These are phyloP conservation scores for Cyberlindnera lachancei DNA, from an alignment of 805 yeast species.

Conservation along the genomic window DNA sequence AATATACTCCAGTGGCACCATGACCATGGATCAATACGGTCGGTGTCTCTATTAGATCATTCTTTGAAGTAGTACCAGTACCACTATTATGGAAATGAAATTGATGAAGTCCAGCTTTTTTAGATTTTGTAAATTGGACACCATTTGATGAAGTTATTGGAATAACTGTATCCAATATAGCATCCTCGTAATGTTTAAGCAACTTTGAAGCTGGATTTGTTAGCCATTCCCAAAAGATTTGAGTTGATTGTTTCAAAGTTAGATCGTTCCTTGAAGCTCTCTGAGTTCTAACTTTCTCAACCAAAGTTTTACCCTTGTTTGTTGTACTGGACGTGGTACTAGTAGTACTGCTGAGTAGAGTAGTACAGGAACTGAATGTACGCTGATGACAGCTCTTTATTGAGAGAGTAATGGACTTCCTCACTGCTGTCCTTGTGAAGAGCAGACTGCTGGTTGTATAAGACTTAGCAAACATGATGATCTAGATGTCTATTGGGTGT, in stretches of 20 bases:
- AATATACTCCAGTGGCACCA: constrained; percentile 86
- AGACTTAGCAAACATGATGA: too few relatives aligned
- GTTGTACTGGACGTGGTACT: not conserved
- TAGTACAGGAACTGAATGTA: too few relatives aligned
- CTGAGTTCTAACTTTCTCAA: constrained; percentile 11
- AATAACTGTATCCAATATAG: constrained; percentile 6
- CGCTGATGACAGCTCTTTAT: too few relatives aligned
- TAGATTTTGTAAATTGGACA: constrained; percentile 4
- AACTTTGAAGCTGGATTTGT: constrained; percentile 6
- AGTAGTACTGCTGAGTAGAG: too few relatives aligned
- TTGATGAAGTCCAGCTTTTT: constrained; percentile 16
- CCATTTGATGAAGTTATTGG: constrained; percentile 11
- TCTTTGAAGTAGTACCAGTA: constrained; percentile 19
- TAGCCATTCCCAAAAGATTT: constrained; percentile 16
- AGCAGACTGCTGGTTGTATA: too few relatives aligned
- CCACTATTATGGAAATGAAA: too few relatives aligned
- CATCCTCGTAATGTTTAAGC: constrained; percentile 15
- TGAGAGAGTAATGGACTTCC: too few relatives aligned
- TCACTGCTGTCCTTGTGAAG: too few relatives aligned
- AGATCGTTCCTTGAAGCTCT: constrained; percentile 10
- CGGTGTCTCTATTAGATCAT: constrained; percentile 22
- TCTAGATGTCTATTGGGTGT: too few relatives aligned
- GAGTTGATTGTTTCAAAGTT: constrained; percentile 7
- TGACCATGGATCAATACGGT: constrained; percentile 78
- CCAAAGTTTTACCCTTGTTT: constrained; percentile 4